Evolutionary conservation across 2,329 filamentous ascomycete species (phyloP).

Genomic region (Aspergillus flavus): DNA sequence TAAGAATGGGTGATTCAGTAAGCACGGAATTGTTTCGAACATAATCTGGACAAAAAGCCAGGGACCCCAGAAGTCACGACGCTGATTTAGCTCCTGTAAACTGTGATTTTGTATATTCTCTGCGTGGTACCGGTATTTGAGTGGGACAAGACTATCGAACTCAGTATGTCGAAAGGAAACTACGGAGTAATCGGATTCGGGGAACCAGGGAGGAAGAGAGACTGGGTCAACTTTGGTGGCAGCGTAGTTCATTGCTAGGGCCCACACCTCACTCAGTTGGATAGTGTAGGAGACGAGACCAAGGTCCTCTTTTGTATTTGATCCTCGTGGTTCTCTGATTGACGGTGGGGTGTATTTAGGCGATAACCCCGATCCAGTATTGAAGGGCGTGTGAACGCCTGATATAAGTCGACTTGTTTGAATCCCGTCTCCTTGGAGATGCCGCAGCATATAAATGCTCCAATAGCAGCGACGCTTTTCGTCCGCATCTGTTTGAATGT

Average conservation of each 20-base stretch:
- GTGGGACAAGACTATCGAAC: conserved; percentile 51
- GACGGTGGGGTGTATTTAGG: not conserved
- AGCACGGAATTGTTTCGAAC: conserved; percentile 51
- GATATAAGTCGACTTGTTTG: not conserved
- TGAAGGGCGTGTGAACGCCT: not conserved
- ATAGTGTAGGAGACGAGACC: conserved; percentile 46
- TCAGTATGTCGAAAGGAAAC: conserved; percentile 51
- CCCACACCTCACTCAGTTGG: conserved; percentile 49
- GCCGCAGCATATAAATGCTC: not conserved
- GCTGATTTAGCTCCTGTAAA: conserved; percentile 39
- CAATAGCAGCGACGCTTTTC: not conserved
- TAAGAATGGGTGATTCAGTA: conserved; percentile 54
- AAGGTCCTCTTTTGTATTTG: conserved; percentile 21
- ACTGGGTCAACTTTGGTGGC: conserved; percentile 42
- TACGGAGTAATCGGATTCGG: conserved; percentile 50
- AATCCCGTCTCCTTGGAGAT: not conserved
- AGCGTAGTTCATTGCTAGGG: conserved; percentile 49
- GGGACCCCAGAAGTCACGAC: conserved; percentile 52
- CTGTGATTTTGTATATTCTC: conserved; percentile 47
- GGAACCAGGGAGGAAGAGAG: conserved; percentile 45
- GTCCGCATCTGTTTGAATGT: not conserved
- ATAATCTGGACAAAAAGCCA: conserved; percentile 53
- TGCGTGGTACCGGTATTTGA: conserved; percentile 50
- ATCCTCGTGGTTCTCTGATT: not conserved
- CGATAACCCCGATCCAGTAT: not conserved